Conservation (phyloP, 1,284 basidiomycete genomes). For the Cystobasidium pallidum region DNA sequence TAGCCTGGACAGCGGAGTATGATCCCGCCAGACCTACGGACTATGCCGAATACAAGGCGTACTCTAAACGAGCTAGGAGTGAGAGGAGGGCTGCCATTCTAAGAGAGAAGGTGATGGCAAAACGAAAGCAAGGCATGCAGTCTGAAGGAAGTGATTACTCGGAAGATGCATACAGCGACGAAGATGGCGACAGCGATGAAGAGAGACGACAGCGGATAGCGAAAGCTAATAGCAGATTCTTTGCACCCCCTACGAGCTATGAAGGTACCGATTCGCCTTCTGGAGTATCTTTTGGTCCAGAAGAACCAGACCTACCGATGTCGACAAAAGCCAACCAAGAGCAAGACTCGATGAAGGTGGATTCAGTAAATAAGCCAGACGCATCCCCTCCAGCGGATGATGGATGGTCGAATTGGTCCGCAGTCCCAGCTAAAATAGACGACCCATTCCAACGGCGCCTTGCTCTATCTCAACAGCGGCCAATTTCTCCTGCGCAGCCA, state of each 20-base stretch:
- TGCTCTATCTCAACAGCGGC: constrained; percentile 17
- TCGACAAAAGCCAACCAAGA: background rate
- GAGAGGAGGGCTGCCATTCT: constrained; percentile 25
- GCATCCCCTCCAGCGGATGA: constrained; percentile 13
- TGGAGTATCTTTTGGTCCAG: background rate
- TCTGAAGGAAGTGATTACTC: constrained; percentile 25
- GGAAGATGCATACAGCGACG: constrained; percentile 36
- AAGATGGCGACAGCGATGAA: constrained; percentile 32
- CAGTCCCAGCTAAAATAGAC: constrained; percentile 10
- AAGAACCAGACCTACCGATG: constrained; percentile 4
- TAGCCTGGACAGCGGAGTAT: constrained; percentile 65
- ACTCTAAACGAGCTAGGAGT: constrained; percentile 25
- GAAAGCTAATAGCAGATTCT: constrained; percentile 39
- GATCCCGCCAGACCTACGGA: constrained; percentile 80
- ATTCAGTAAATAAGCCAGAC: background rate
- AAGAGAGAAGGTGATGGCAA: constrained; percentile 29
- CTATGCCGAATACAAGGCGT: constrained; percentile 58
- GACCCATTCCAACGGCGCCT: constrained; percentile 35
- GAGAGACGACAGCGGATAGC: constrained; percentile 37
- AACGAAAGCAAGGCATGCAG: constrained; percentile 1
- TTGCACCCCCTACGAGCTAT: constrained; percentile 40
- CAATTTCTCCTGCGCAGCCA: constrained; percentile 61
- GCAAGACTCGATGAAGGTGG: background rate
- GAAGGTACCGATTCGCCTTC: constrained; percentile 3
- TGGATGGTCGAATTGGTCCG: constrained; percentile 32